A percentile compares a stretch with the other conserved stretches of the same genome.
phyloP scores from a whole-genome alignment of 2,329 filamentous ascomycete species.

The Lasiodiplodia gonubiensis region DNA sequence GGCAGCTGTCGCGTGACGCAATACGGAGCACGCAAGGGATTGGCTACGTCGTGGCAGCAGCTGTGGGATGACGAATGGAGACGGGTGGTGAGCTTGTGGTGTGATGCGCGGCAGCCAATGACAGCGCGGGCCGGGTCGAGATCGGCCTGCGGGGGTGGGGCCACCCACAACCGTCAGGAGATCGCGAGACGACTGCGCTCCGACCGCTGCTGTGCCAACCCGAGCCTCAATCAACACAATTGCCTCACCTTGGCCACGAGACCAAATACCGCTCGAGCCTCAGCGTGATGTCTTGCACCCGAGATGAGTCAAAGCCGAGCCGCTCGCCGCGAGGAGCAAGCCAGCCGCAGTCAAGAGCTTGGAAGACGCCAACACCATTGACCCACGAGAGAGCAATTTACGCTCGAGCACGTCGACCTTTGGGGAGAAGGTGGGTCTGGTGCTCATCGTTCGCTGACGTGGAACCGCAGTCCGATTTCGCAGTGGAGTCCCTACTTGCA shows the following conservation, averaged over 20 bases:
- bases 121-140: not conserved
- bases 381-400: not conserved
- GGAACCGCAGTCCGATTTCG: not conserved
- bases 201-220: not conserved
- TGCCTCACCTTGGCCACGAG: not conserved
- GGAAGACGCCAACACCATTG: not conserved
- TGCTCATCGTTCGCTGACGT: not conserved
- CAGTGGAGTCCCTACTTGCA: not conserved
- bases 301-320: not conserved
- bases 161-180: conserved; percentile 14
- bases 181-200: conserved; percentile 5
- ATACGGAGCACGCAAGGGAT: conserved; percentile 1
- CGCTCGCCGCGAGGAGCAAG: not conserved
- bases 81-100: conserved; percentile 19
- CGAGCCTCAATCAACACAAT: not conserved
- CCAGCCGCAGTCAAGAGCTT: not conserved
- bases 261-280: not conserved
- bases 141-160: conserved; percentile 25
- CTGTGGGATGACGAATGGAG: conserved; percentile 9
- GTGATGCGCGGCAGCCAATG: conserved; percentile 12
- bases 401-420: not conserved
- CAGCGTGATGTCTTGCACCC: conserved; percentile 2
- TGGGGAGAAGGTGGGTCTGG: not conserved
- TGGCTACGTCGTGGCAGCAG: not conserved
- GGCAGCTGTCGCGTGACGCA: conserved; percentile 23